Evolutionary conservation across 1,284 basidiomycete genomes (phyloP).

Genomic region (Laetiporus sulphureus): DNA sequence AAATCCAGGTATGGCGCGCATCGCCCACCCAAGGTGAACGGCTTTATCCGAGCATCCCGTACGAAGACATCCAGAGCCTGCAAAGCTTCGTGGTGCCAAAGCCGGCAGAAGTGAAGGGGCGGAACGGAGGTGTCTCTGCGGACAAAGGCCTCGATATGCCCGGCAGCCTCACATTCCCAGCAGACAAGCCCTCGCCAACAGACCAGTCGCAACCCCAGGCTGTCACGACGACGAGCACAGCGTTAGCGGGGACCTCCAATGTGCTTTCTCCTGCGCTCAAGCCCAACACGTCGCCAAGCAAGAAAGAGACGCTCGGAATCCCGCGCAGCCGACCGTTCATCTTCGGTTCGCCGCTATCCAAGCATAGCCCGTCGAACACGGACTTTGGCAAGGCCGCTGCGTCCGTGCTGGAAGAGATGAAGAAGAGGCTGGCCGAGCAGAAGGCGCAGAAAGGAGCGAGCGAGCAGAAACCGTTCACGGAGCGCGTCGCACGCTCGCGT

Average conservation of each 20-base stretch:
- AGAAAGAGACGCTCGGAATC: conserved; percentile 13
- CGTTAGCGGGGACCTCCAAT: background rate
- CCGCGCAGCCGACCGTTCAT: conserved; percentile 46
- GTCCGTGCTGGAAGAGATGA: conserved; percentile 72
- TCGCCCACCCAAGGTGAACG: conserved; percentile 24
- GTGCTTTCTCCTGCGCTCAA: too few species aligned
- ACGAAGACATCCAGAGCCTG: conserved; percentile 26
- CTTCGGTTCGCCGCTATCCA: conserved; percentile 66
- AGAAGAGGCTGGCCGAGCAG: conserved; percentile 46
- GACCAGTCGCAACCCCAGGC: too few species aligned
- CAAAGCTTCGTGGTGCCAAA: too few species aligned
- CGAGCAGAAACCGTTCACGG: conserved; percentile 33
- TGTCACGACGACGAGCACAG: background rate
- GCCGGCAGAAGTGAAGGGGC: background rate
- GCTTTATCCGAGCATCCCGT: conserved; percentile 40
- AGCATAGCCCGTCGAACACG: conserved; percentile 49
- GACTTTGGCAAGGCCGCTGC: conserved; percentile 58
- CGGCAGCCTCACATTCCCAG: conserved; percentile 22
- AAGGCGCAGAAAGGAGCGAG: conserved; percentile 20
- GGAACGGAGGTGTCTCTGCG: background rate
- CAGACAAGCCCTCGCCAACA: too few species aligned
- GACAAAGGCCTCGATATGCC: conserved; percentile 27
- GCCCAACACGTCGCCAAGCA: background rate
- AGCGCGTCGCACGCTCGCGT: conserved; percentile 9
- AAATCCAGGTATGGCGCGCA: conserved; percentile 37